phyloP scores from a whole-genome alignment of 192 early-diverging fungal species.

The Lunasporangiospora selenospora region DNA sequence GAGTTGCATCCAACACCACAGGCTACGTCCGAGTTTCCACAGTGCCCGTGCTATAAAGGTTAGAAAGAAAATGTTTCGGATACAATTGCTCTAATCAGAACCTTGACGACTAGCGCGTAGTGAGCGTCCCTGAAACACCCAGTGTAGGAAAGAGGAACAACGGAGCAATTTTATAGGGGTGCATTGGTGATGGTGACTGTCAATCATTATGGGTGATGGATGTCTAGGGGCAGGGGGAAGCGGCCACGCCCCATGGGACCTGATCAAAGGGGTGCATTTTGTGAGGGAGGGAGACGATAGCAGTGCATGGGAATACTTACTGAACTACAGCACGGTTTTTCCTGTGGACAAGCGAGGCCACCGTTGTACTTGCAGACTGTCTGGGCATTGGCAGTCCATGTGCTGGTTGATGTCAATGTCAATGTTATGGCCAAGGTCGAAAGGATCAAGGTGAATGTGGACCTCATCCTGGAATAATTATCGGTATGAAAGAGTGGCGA shows the following conservation, averaged over 20 bases:
- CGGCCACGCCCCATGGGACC: too few relatives aligned
- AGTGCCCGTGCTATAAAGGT: slow-evolving; percentile 32
- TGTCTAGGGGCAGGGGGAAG: too few relatives aligned
- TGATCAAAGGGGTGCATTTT: too few relatives aligned
- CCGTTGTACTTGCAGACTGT: slow-evolving; percentile 35
- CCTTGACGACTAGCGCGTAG: too few relatives aligned
- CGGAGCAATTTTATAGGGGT: too few relatives aligned
- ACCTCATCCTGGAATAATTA: not conserved
- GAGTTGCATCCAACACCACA: slow-evolving; percentile 35
- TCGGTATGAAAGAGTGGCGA: not conserved
- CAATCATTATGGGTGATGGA: too few relatives aligned
- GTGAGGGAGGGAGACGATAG: too few relatives aligned
- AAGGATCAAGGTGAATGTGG: not conserved
- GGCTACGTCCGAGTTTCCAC: slow-evolving; percentile 32
- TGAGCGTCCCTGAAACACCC: not conserved
- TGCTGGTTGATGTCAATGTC: not conserved
- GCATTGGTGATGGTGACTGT: too few relatives aligned
- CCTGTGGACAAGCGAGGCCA: slow-evolving; percentile 30
- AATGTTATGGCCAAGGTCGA: not conserved
- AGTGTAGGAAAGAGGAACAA: too few relatives aligned
- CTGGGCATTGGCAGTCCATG: slow-evolving; percentile 18
- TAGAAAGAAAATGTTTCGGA: not conserved
- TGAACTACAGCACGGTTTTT: slow-evolving; percentile 36
- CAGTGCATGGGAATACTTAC: slow-evolving; percentile 21
- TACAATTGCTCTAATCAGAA: not conserved